These are phyloP conservation scores for Phytophthora idaei DNA, from an alignment of 352 stramenopile species.

Conservation along the genomic window DNA sequence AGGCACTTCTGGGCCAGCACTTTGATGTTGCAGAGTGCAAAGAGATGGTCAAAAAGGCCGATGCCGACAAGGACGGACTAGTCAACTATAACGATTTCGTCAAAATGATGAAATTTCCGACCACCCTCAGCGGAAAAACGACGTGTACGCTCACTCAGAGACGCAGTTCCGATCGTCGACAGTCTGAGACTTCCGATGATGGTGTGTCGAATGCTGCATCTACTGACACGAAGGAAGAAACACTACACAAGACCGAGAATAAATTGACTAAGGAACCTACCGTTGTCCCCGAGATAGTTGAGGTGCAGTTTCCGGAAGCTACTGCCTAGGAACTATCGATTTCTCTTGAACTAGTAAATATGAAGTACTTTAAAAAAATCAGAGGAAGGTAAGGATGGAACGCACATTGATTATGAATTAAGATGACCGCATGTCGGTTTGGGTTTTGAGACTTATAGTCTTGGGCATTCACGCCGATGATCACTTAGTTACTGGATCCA, in stretches of 20 bases:
- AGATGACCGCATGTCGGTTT: neutral
- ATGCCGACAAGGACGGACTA: slow-evolving; percentile 71
- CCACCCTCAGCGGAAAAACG: slow-evolving; percentile 4
- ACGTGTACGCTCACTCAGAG: neutral
- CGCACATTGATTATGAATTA: no score
- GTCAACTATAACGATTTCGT: slow-evolving; percentile 74
- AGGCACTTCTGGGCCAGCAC: slow-evolving; percentile 60
- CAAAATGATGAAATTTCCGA: slow-evolving; percentile 62
- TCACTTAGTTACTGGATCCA: neutral
- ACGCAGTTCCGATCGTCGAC: slow-evolving; percentile 20
- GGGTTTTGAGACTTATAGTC: neutral
- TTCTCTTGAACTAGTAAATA: no score
- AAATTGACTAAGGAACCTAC: slow-evolving; percentile 25
- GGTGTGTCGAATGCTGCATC: slow-evolving; percentile 5
- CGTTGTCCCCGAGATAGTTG: slow-evolving; percentile 6
- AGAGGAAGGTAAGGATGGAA: no score
- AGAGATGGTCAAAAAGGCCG: slow-evolving; percentile 69
- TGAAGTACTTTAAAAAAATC: no score
- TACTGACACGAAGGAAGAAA: slow-evolving; percentile 26
- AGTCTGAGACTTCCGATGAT: slow-evolving; percentile 6
- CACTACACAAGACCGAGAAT: slow-evolving; percentile 9
- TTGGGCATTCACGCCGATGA: neutral
- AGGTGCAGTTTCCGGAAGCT: slow-evolving; percentile 20
- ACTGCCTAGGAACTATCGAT: neutral
- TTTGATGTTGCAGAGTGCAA: slow-evolving; percentile 59